Evolutionary conservation across 2,329 filamentous ascomycete species (phyloP), one percentile per base, ranked within the genome.

Genomic region (Clonostachys rosea): DNA sequence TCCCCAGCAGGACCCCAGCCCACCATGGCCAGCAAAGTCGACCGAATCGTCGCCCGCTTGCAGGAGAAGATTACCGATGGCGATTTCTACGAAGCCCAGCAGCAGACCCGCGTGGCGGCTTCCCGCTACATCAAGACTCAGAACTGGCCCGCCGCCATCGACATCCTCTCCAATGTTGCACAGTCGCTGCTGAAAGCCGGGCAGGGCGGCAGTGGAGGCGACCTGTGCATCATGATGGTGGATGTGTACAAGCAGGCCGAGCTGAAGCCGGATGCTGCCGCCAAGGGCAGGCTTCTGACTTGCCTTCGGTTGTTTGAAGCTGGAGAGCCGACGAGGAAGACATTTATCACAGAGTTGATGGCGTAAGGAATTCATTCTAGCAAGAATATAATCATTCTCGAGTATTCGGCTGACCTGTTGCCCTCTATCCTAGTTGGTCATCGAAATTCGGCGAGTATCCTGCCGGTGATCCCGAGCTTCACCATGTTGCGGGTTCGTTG

Each of bases 21-120:
- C 49, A 54, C 37, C 49, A 69, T 69, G 67, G 64, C 67, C 45
- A 68, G 54, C 59, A 69, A 69, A 53, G 67, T 68, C 55, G 65
- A 69, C 40, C 63, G 64, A 42, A 83, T 83, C 65, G 80, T 83
- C 56, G 64, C 74, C 48, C 76, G 79, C 24, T 84, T 96, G 65
- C 88, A 92, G 71, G 77, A 87, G 68, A 92, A 90, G 68, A 96
- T 96, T 68, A 77, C 83, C 56, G 90, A 95, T 68, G 92, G 91
- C 60, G 86, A 94, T 65, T 96, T 83, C 78, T 99, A 99, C 74
- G 94, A 99, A 79, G 94, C 94, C 49, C 92, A 97, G 71, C 94
- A 99, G 69, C 94, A 99, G 74, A 89, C 96, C 55, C 90, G 94
- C 52, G 91, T 96, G 47, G 92, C 96, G 56, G 91, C 91, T 51